Evolutionary conservation across 2,329 filamentous ascomycete genomes (phyloP).

Genomic region (Exserohilum turcica): DNA sequence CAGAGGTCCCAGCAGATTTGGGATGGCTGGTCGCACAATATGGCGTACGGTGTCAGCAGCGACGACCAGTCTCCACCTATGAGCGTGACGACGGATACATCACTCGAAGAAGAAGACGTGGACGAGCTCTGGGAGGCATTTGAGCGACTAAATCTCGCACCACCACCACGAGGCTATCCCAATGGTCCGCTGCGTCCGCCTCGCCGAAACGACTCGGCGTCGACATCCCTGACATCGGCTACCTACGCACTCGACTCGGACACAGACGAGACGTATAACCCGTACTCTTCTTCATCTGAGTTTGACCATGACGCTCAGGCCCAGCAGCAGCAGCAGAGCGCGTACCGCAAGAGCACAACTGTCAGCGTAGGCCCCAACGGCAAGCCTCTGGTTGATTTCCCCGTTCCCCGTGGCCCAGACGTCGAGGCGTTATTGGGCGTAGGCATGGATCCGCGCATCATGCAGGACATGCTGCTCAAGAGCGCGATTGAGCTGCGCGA

Average conservation of each 20-base stretch:
- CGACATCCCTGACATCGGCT: slow-evolving; percentile 18
- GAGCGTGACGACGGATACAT: slow-evolving; percentile 39
- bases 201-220: slow-evolving; percentile 24
- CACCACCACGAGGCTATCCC: slow-evolving; percentile 19
- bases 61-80: slow-evolving; percentile 41
- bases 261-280: slow-evolving; percentile 26
- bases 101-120: slow-evolving; percentile 43
- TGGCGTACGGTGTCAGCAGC: slow-evolving; percentile 36
- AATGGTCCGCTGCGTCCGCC: slow-evolving; percentile 18
- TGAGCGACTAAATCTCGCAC: slow-evolving; percentile 26
- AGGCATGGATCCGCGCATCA: slow-evolving; percentile 19
- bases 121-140: slow-evolving; percentile 45
- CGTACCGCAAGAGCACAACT: slow-evolving; percentile 19
- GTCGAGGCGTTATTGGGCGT: slow-evolving; percentile 32
- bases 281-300: slow-evolving; percentile 26
- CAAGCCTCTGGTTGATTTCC: slow-evolving; percentile 42
- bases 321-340: slow-evolving; percentile 5
- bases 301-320: slow-evolving; percentile 20
- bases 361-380: slow-evolving; percentile 41
- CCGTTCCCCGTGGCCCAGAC: slow-evolving; percentile 38
- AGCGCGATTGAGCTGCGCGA: slow-evolving; percentile 39
- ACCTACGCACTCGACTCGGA: slow-evolving; percentile 7
- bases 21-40: slow-evolving; percentile 43
- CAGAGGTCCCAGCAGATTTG: slow-evolving; percentile 40
- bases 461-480: slow-evolving; percentile 40